phyloP scores from a whole-genome alignment of 495 filamentous ascomycete genomes.

The Usnea hakonensis region DNA sequence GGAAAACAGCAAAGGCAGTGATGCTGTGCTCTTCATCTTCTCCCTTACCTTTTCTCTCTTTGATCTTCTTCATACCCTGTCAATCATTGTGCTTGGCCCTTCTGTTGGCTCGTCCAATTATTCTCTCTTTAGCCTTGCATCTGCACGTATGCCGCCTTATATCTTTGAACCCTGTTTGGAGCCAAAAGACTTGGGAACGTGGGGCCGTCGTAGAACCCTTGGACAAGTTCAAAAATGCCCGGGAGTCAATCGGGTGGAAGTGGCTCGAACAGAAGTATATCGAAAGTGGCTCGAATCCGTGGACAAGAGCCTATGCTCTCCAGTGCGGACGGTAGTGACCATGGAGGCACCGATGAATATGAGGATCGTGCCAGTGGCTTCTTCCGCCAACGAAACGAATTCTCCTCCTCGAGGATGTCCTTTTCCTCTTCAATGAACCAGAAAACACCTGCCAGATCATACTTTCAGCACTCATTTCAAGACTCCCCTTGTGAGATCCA shows the following conservation, averaged over 20 bases:
- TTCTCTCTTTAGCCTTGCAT: neutral
- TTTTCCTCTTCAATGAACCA: constrained; percentile 35
- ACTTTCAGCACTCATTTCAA: constrained; percentile 66
- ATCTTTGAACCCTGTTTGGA: neutral
- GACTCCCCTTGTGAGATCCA: constrained; percentile 42
- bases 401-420: constrained; percentile 20
- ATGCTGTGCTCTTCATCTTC: too few relatives aligned
- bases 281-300: constrained; percentile 17
- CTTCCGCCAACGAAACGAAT: constrained; percentile 11
- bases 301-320: constrained; percentile 4
- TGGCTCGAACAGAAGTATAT: constrained; percentile 15
- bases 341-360: neutral
- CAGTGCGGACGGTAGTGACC: constrained; percentile 7
- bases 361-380: constrained; percentile 8
- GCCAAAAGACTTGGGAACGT: neutral
- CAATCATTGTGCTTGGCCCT: neutral
- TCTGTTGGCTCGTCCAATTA: neutral
- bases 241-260: neutral
- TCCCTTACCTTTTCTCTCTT: neutral
- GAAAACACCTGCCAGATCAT: constrained; percentile 67
- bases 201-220: neutral
- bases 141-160: constrained; percentile 1
- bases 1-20: neutral
- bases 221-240: constrained; percentile 1
- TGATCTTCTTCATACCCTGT: neutral